phyloP scores from a whole-genome alignment of 1,284 basidiomycete genomes.

The Ustilago loliicola region DNA sequence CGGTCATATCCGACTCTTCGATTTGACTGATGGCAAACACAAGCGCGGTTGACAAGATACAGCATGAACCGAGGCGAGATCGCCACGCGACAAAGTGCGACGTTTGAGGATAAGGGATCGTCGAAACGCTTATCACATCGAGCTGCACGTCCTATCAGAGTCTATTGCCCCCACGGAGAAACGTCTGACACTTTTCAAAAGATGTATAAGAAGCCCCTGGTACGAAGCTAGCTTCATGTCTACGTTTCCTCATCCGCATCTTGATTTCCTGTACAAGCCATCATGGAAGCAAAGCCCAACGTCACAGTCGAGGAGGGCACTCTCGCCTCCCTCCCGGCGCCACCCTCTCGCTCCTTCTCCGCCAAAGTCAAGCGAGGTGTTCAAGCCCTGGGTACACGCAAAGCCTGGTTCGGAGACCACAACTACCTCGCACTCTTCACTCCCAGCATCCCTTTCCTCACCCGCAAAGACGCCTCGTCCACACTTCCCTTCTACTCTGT shows the following conservation, averaged over 20 bases:
- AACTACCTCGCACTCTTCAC: constrained; percentile 37
- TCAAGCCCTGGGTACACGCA: constrained; percentile 18
- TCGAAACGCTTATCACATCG: neutral
- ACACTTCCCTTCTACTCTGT: constrained; percentile 40
- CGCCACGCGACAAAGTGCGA: neutral
- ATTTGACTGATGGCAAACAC: too few species aligned
- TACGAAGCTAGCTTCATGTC: too few species aligned
- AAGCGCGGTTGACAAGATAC: neutral
- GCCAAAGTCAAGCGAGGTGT: constrained; percentile 24
- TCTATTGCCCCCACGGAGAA: neutral
- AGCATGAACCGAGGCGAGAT: neutral
- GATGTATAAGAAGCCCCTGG: too few species aligned
- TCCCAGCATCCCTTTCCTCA: constrained; percentile 29
- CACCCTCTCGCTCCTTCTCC: constrained; percentile 21
- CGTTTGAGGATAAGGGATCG: neutral
- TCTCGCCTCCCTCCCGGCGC: constrained; percentile 25
- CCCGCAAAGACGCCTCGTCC: constrained; percentile 6
- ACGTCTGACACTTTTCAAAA: too few species aligned
- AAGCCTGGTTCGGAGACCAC: constrained; percentile 45
- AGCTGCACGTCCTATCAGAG: constrained; percentile 3
- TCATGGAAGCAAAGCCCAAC: constrained; percentile 24
- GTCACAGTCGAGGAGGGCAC: constrained; percentile 28
- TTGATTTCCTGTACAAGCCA: neutral
- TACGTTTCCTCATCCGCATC: neutral
- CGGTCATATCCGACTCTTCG: neutral